Evolutionary conservation across 441 rosid species (phyloP).

Genomic region (Corymbia calophylla): DNA sequence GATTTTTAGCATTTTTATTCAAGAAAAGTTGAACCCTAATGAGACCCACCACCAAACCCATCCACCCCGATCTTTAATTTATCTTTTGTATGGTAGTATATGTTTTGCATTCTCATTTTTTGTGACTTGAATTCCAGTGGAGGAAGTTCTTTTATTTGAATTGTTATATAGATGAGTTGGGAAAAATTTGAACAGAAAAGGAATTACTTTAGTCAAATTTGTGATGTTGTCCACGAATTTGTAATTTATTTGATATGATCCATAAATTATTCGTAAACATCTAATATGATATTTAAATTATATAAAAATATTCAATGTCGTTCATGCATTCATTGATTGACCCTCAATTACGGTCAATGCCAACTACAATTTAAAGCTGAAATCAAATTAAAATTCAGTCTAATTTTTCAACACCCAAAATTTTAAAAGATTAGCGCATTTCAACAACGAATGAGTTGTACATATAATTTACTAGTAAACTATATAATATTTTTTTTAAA

Average conservation of each 20-base stretch:
- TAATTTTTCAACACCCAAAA: background rate
- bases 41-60: background rate
- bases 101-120: background rate
- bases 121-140: background rate
- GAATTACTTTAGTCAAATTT: background rate
- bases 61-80: background rate
- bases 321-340: background rate
- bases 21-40: background rate
- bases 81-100: background rate
- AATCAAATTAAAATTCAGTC: background rate
- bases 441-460: background rate
- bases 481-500: too few relatives aligned
- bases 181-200: background rate
- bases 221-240: accelerated
- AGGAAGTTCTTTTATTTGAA: background rate
- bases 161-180: background rate
- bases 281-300: accelerated
- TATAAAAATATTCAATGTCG: accelerated
- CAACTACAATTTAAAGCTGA: background rate
- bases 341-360: background rate
- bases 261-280: accelerated
- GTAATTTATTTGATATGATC: accelerated
- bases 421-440: background rate
- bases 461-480: too few relatives aligned
- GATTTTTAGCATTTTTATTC: background rate